Conservation (phyloP, 306 rosid genomes). For the Herpetospermum pedunculosum region DNA sequence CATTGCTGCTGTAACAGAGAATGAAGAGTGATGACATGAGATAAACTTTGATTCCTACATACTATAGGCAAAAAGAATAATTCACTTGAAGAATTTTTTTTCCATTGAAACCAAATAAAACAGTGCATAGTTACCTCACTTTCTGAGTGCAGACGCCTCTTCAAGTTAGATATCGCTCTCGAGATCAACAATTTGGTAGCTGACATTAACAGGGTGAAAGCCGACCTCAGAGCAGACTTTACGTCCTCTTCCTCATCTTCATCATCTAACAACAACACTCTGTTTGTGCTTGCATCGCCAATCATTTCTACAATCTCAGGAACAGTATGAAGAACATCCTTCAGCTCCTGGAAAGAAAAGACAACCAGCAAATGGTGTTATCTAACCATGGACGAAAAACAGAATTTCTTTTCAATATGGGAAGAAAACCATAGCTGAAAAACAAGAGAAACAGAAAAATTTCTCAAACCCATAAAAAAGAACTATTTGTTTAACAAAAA, state of each 20-base stretch:
- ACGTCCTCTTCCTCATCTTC: constrained; percentile 40
- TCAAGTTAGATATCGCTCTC: constrained; percentile 40
- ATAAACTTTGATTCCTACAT: not conserved
- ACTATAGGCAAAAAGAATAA: not conserved
- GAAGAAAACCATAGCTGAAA: not conserved
- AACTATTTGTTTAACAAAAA: not conserved
- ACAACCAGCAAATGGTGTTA: not conserved
- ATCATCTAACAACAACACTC: constrained; percentile 29
- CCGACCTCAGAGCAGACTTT: constrained; percentile 40
- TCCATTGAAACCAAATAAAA: not conserved
- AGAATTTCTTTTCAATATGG: not conserved
- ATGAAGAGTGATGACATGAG: not conserved
- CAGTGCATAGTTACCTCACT: constrained; percentile 37
- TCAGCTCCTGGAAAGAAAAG: constrained; percentile 58
- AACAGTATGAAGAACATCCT: constrained; percentile 48
- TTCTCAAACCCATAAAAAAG: not conserved
- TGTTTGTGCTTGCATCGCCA: constrained; percentile 44
- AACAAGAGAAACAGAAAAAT: not conserved
- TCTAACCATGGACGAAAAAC: not conserved
- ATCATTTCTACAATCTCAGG: constrained; percentile 71
- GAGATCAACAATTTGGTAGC: constrained; percentile 45
- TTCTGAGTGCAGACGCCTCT: constrained; percentile 47
- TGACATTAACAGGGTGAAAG: constrained; percentile 77
- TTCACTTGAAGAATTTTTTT: not conserved
- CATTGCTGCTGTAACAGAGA: not conserved